Conservation (phyloP, 129 eudicot species). For the Mikania micrantha region DNA sequence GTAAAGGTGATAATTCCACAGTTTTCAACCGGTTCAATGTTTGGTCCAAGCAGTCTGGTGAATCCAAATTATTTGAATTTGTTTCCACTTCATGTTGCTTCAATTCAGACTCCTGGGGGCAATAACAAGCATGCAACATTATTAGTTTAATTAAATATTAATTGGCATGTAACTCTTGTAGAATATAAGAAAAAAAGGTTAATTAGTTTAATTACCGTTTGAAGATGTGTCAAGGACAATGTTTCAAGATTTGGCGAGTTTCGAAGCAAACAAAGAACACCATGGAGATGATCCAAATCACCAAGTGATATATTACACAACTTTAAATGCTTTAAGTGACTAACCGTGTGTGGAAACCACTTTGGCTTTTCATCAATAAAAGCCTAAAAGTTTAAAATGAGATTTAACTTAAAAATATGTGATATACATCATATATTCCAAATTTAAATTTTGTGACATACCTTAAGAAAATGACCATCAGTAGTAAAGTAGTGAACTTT, state of each 20-base stretch:
- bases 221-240: background rate
- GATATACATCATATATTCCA: background rate
- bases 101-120: background rate
- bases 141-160: too few species aligned
- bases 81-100: background rate
- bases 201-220: background rate
- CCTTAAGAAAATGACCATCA: conserved; percentile 7
- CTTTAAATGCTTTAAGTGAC: background rate
- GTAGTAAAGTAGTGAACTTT: background rate
- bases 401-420: background rate
- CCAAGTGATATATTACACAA: background rate
- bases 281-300: conserved; percentile 7
- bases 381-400: background rate
- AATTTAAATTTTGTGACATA: background rate
- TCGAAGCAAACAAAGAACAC: conserved; percentile 11
- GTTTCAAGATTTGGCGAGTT: conserved; percentile 8
- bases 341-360: background rate
- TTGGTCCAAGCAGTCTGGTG: conserved; percentile 9
- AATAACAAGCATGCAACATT: background rate
- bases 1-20: background rate
- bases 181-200: background rate
- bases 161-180: background rate
- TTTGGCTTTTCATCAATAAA: conserved; percentile 8
- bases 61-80: background rate
- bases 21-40: background rate